These are phyloP conservation scores for Paramecium primaurelia DNA, from an alignment of 73 alveolate genomes.

Conservation along the genomic window DNA sequence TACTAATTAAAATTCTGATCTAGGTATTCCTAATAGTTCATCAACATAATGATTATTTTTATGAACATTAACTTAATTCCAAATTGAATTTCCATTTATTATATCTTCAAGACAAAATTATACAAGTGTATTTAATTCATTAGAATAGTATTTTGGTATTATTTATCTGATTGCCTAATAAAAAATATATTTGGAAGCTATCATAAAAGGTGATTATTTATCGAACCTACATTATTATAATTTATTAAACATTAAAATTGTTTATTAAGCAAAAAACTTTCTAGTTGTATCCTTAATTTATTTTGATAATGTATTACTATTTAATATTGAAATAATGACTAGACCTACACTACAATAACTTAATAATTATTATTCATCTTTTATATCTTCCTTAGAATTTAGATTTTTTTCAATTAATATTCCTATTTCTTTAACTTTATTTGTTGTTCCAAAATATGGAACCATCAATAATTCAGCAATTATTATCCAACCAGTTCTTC, in stretches of 20 bases:
- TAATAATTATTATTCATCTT: not conserved
- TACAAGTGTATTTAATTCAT: not conserved
- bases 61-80: not conserved
- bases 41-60: constrained; percentile 7
- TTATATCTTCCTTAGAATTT: not conserved
- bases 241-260: not conserved
- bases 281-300: not conserved
- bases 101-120: constrained; percentile 9
- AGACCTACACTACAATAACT: not conserved
- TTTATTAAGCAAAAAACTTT: constrained; percentile 27
- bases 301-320: not conserved
- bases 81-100: not conserved
- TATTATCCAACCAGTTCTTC: constrained; percentile 21
- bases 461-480: constrained; percentile 23
- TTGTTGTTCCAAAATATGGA: not conserved
- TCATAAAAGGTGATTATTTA: not conserved
- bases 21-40: not conserved
- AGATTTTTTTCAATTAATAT: not conserved
- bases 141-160: not conserved
- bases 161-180: not conserved
- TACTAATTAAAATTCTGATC: not conserved
- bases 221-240: not conserved
- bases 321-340: not conserved
- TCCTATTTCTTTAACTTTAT: constrained; percentile 4
- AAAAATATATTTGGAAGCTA: not conserved